Evolutionary conservation across 129 eudicot genomes (phyloP).

Genomic region (Cynara cardunculus): DNA sequence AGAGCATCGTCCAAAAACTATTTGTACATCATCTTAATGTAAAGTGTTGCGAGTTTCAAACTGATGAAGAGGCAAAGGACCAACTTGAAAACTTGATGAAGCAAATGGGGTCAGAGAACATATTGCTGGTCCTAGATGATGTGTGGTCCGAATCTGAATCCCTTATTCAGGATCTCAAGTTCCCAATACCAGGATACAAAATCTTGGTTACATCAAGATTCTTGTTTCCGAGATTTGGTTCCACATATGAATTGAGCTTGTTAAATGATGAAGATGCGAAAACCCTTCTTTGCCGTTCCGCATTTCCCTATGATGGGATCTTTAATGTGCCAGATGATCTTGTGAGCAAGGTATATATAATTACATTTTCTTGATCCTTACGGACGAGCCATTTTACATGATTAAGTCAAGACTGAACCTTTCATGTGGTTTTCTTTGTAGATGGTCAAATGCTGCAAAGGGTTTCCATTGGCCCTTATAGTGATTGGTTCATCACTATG

Average conservation of each 20-base stretch:
- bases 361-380: not conserved
- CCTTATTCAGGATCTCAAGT: conserved; percentile 25
- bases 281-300: conserved; percentile 37
- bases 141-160: conserved; percentile 41
- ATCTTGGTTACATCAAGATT: conserved; percentile 52
- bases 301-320: conserved; percentile 24
- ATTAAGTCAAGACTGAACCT: not conserved
- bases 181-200: conserved; percentile 24
- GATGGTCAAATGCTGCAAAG: conserved; percentile 41
- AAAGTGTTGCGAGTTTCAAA: conserved; percentile 13
- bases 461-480: conserved; percentile 46
- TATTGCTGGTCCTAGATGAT: conserved; percentile 52
- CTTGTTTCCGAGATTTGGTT: conserved; percentile 26
- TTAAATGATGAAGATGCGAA: conserved; percentile 40
- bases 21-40: conserved; percentile 14
- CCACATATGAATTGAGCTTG: conserved; percentile 26
- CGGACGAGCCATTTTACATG: not conserved
- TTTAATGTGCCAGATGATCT: conserved; percentile 32
- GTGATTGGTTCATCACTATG: conserved; percentile 41
- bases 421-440: conserved; percentile 8
- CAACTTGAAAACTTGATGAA: conserved; percentile 26
- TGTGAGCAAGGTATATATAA: conserved; percentile 35
- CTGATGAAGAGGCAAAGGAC: conserved; percentile 44
- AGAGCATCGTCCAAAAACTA: conserved; percentile 24
- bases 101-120: conserved; percentile 16